These are phyloP conservation scores for Rhizopus arrhizus DNA, from an alignment of 371 early-diverging fungal genomes.

Conservation along the genomic window DNA sequence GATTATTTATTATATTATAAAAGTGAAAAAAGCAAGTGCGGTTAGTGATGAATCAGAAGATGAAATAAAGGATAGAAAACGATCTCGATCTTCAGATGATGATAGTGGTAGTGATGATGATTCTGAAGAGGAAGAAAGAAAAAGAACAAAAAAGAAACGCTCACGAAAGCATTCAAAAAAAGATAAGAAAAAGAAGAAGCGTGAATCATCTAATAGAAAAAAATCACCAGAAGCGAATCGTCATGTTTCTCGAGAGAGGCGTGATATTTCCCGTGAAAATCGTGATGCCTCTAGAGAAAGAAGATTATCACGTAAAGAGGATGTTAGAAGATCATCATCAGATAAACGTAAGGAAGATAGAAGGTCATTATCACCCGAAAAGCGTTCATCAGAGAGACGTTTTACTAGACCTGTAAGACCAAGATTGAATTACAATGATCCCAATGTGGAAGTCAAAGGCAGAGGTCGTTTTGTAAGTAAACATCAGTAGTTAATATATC, in stretches of 20 bases:
- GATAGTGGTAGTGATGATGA: conserved; percentile 9
- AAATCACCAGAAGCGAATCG: background rate
- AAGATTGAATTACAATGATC: conserved; percentile 37
- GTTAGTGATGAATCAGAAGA: background rate
- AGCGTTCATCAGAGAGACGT: conserved; percentile 4
- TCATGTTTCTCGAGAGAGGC: background rate
- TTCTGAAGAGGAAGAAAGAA: conserved; percentile 12
- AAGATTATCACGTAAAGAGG: conserved; percentile 10
- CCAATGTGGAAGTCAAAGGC: conserved; percentile 48
- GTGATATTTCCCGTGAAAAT: background rate
- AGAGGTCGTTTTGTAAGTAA: conserved; percentile 48
- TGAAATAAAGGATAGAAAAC: background rate
- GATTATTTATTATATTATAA: background rate
- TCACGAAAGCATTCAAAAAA: conserved; percentile 25
- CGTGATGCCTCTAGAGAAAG: conserved; percentile 13
- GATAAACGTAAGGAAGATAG: conserved; percentile 6
- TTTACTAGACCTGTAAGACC: conserved; percentile 36
- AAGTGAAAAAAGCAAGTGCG: background rate
- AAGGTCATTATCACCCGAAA: conserved; percentile 13
- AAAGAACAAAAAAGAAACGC: conserved; percentile 33
- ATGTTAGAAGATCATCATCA: conserved; percentile 14
- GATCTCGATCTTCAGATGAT: background rate
- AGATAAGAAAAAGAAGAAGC: conserved; percentile 21
- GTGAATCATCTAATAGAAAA: background rate
- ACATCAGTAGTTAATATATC: background rate